phyloP scores from a whole-genome alignment of 352 stramenopile genomes.

The Globisporangium cylindrosporum region DNA sequence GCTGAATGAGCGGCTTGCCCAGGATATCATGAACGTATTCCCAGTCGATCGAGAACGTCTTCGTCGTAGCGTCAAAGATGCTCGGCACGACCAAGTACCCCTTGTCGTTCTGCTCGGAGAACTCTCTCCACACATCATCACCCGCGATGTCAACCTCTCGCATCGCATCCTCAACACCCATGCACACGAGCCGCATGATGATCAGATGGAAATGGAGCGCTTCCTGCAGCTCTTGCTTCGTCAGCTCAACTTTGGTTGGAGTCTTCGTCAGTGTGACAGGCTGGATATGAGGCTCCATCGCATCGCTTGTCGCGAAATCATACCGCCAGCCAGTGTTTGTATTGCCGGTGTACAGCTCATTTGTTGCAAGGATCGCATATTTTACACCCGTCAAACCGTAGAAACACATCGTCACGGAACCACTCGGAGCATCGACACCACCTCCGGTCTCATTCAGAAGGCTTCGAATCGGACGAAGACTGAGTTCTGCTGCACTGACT shows the following conservation, averaged over 20 bases:
- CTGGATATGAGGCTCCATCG: slow-evolving; percentile 65
- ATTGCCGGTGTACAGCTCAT: slow-evolving; percentile 78
- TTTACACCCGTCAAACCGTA: slow-evolving; percentile 67
- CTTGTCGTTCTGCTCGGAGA: slow-evolving; percentile 87
- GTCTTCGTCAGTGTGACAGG: slow-evolving; percentile 58
- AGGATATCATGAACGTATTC: slow-evolving; percentile 62
- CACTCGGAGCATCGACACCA: slow-evolving; percentile 8
- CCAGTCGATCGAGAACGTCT: slow-evolving; percentile 50
- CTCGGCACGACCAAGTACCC: slow-evolving; percentile 80
- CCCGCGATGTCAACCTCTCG: slow-evolving; percentile 60
- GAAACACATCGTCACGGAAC: slow-evolving; percentile 68
- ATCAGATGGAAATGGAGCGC: slow-evolving; percentile 76
- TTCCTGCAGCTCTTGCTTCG: slow-evolving; percentile 53
- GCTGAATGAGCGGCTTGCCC: slow-evolving; percentile 52
- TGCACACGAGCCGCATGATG: slow-evolving; percentile 76
- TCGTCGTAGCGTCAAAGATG: slow-evolving; percentile 2
- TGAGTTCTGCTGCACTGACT: slow-evolving; percentile 70
- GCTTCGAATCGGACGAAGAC: slow-evolving; percentile 61
- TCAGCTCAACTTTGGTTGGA: slow-evolving; percentile 38
- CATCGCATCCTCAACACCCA: slow-evolving; percentile 68
- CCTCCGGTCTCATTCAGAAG: slow-evolving; percentile 21
- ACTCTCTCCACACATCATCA: slow-evolving; percentile 73
- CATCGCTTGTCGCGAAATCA: slow-evolving; percentile 73
- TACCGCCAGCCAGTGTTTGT: slow-evolving; percentile 81
- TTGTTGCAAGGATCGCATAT: slow-evolving; percentile 73